Base-by-base conservation (phyloP, 257 asterid species). In the Primulina tabacum region DNA sequence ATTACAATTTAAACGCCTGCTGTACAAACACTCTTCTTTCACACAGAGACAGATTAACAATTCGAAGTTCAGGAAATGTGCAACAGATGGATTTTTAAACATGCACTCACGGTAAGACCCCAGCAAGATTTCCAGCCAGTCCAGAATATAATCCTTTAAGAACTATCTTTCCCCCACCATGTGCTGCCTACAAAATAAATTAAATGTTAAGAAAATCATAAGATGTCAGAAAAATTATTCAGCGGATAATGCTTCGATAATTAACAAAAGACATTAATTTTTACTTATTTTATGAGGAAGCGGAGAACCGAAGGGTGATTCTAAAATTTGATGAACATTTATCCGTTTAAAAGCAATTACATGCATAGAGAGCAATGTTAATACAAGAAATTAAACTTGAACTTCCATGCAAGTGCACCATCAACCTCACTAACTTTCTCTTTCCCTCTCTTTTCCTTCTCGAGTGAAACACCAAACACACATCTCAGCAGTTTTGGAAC, bases 71-170 rank as follows among this genome's bases (percentile, higher is more conserved):
- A 11, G 32, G 20, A 63, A 63, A 65, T 20, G 53, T 66, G 33
- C 38, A 70, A 62, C 33, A 62, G 65, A 64, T 55, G 72, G 37
- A 76, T 65, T 69, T 65, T 69, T 55, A 26, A 67, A 62, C 10
- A 63, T 55, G 70, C 71, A 69, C 94, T 92, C 85, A 92, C 98
- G 98, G 98, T 73, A 92, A 81, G 66, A 92, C 98, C 66, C 97
- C 98, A 75, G 89, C 96, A 84, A 92, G 81, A 84, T 92, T 92
- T 76, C 98, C 98, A 40, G 89, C 85, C 75, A 92, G 90, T 76
- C 98, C 98, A 47, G 98, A 87, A 76, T 92, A 92, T 50, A 92
- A 84, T 71, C 98, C 98, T 78, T 88, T 92, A 70, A 92, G 88
- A 77, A 81, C 77, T 75, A 92, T 92, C 83, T 90, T 80, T 61